Percentiles rank a stretch among this genome's conserved stretches.
These are phyloP conservation scores for Colletotrichum scovillei DNA, from an alignment of 2,329 filamentous ascomycete genomes.

Conservation along the genomic window DNA sequence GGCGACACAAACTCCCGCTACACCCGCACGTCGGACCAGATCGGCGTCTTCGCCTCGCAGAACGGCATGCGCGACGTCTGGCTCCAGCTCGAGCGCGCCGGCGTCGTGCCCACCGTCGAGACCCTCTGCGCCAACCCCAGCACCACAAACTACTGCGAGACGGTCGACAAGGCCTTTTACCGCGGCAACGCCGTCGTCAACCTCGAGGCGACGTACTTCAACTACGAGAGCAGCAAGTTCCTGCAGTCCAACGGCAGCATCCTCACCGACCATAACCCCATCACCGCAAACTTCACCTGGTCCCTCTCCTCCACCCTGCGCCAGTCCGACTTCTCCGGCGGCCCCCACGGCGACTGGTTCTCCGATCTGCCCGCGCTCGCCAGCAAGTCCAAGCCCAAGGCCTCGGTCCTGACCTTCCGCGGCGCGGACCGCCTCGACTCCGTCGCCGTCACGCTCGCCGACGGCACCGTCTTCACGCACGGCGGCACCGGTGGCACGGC, in stretches of 20 bases:
- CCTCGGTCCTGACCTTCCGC: constrained; percentile 54
- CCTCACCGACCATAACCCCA: constrained; percentile 73
- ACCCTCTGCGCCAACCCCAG: constrained; percentile 69
- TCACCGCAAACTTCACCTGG: constrained; percentile 67
- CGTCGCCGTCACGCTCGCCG: constrained; percentile 58
- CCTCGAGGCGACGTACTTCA: constrained; percentile 61
- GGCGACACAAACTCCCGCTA: constrained; percentile 76
- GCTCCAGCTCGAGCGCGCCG: constrained; percentile 64
- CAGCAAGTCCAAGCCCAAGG: constrained; percentile 44
- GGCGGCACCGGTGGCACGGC: constrained; percentile 63
- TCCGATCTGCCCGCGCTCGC: constrained; percentile 60
- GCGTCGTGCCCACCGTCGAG: constrained; percentile 57
- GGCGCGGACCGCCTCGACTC: constrained; percentile 62
- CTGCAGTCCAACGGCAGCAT: constrained; percentile 66
- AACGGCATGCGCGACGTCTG: constrained; percentile 69
- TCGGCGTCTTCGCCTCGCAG: constrained; percentile 60
- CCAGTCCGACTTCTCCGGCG: constrained; percentile 60
- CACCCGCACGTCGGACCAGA: constrained; percentile 65
- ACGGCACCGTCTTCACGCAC: constrained; percentile 61
- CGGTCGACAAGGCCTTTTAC: constrained; percentile 75
- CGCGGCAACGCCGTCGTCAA: constrained; percentile 59
- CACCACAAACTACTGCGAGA: constrained; percentile 67
- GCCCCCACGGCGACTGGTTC: constrained; percentile 64
- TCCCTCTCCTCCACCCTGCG: constrained; percentile 48
- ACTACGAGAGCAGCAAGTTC: constrained; percentile 68